Conservation (phyloP, 83 land plant species). For the Thuja plicata region DNA sequence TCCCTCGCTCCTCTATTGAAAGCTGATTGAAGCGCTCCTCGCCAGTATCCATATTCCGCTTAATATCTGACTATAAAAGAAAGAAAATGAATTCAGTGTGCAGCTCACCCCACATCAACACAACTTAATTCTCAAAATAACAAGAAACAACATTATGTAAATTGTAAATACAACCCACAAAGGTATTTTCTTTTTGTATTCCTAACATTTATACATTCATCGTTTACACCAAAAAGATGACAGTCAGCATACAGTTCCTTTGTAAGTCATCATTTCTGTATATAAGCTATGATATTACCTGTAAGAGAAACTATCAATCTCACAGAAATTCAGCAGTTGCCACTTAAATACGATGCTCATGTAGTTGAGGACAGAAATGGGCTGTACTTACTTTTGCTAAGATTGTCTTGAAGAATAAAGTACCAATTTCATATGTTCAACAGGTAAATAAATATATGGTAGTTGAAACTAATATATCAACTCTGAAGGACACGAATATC, state of each 20-base stretch:
- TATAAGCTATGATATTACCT: background rate
- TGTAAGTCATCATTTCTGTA: background rate
- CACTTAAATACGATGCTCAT: background rate
- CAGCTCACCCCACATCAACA: background rate
- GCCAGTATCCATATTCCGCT: conserved; percentile 64
- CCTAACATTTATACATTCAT: background rate
- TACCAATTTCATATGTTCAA: background rate
- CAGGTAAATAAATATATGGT: background rate
- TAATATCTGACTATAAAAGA: conserved; percentile 67
- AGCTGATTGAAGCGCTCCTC: conserved; percentile 89
- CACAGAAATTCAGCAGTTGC: background rate
- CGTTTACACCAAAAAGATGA: conserved; percentile 4
- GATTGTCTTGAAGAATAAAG: background rate
- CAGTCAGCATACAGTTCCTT: background rate
- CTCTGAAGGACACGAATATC: too few species aligned
- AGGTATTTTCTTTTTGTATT: background rate
- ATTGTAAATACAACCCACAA: background rate
- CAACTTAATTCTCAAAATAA: background rate
- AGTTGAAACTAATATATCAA: background rate
- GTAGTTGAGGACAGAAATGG: background rate
- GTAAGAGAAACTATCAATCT: background rate
- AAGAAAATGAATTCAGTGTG: background rate
- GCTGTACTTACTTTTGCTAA: background rate
- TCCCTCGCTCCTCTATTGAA: conserved; percentile 95
- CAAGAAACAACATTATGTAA: background rate